These are phyloP conservation scores for Diaporthe capsici DNA, from an alignment of 2,329 filamentous ascomycete genomes.

Conservation along the genomic window DNA sequence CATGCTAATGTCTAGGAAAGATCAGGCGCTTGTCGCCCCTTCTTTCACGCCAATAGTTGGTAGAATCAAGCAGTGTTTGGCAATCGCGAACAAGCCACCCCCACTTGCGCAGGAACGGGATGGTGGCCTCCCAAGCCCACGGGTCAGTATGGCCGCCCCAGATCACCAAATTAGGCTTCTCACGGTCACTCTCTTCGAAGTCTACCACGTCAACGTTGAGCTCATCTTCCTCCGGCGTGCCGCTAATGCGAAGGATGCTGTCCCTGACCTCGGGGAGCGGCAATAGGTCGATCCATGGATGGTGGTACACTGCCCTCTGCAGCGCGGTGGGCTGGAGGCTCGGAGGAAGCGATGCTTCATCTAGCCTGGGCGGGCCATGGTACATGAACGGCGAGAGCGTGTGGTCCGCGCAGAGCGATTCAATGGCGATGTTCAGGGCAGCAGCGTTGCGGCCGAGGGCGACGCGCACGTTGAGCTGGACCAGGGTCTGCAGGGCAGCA, in stretches of 20 bases:
- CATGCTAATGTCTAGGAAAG: background rate
- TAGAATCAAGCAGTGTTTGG: conserved; percentile 13
- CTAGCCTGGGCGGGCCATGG: background rate
- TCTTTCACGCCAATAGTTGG: conserved; percentile 15
- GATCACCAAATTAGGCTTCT: background rate
- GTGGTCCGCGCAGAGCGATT: conserved; percentile 12
- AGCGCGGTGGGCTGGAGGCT: conserved; percentile 6
- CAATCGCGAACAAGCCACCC: conserved; percentile 21
- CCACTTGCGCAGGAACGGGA: conserved; percentile 28
- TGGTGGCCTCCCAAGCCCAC: conserved; percentile 8
- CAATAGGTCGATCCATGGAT: conserved; percentile 13
- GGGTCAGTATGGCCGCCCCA: conserved; percentile 16
- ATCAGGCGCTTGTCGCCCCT: background rate
- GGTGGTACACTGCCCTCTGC: conserved; percentile 1
- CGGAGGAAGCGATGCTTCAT: background rate
- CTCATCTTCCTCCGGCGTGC: background rate
- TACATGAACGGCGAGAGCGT: background rate
- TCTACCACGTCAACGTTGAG: conserved; percentile 15
- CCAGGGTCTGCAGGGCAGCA: conserved; percentile 1
- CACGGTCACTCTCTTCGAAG: background rate
- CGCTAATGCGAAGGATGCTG: background rate
- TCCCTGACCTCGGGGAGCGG: conserved; percentile 17
- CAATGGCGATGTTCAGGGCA: background rate
- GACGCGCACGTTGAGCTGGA: conserved; percentile 7
- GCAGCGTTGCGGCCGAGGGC: conserved; percentile 8